Evolutionary conservation across 1,139 yeast genomes (phyloP), one percentile per base, ranked within the genome.

Genomic region (Nakaseomyces bracarensis): DNA sequence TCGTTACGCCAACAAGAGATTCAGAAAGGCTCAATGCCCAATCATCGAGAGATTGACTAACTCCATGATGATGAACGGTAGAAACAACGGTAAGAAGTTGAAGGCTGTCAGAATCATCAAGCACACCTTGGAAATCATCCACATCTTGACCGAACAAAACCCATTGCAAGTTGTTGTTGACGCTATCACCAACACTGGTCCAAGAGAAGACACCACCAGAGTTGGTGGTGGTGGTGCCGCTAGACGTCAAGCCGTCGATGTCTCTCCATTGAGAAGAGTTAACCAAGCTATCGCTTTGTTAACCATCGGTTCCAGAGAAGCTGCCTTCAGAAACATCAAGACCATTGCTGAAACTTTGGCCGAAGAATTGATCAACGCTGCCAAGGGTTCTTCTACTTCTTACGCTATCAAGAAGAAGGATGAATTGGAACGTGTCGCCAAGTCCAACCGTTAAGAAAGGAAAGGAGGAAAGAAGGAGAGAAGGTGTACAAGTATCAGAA

Each of bases 401-500:
- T 93, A 89, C 72, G 98, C 98, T 66, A 93, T 93, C 79, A 93
- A 93, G 93, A 93, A 93, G 97, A 93, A 93, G 95, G 98, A 93
- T 74, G 99, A 91, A 82, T 84, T 91, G 74, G 98, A 93, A 82
- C 95, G 98, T 84, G 98, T 91, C 74, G 98, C 98, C 72, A 91
- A 91, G 79, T 87, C 97, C 72, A 91, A 91, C 95, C 97, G 98
- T 86, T 91, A 91, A 83, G 60, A 46, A 45, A 33, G 36, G 36
- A 33, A 33, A 20, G 13, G 34, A 18, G 36, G 36, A 37, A 33
- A 33, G 36, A 11, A n/a, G 26, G 36, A 14, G 38, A 30, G 22
- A 18, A 16, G n/a, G 14, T 30, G 34, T 30, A 19, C 34, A 30
- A 30, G 34, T 14, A 30, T 22, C 13, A 30, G 11, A 8, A 26